Percentiles rank a stretch among this genome's conserved stretches.
phyloP scores from a whole-genome alignment of 768 basidiomycete species.

The Sporobolomyces phaffii region DNA sequence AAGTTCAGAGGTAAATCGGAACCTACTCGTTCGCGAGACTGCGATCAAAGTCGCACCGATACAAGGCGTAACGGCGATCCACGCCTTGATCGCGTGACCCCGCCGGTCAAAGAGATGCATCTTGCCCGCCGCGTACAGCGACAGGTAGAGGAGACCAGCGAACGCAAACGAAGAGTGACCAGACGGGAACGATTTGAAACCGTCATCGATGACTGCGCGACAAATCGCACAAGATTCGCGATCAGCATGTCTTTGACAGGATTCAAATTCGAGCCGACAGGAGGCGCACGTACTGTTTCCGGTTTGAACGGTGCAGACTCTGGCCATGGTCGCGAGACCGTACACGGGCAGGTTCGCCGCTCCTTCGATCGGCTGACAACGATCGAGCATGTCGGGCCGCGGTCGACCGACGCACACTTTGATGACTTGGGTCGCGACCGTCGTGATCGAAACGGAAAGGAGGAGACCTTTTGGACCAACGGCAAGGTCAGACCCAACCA shows the following conservation, averaged over 20 bases:
- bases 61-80: conserved; percentile 73
- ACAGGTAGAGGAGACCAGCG: conserved; percentile 81
- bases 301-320: conserved; percentile 62
- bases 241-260: too few species aligned
- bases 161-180: conserved; percentile 59
- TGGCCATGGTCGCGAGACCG: conserved; percentile 61
- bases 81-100: conserved; percentile 61
- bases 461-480: too few species aligned
- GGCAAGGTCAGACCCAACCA: too few species aligned
- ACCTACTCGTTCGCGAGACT: conserved; percentile 82
- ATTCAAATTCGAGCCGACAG: too few species aligned
- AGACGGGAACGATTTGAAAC: conserved; percentile 34
- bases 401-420: conserved; percentile 68
- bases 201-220: conserved; percentile 20
- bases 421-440: conserved; percentile 60
- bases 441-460: conserved; percentile 70
- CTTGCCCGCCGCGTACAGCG: conserved; percentile 85
- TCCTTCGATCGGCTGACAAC: conserved; percentile 47
- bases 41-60: conserved; percentile 58
- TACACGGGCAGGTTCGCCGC: conserved; percentile 60
- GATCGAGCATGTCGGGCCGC: conserved; percentile 55
- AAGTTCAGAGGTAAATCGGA: conserved; percentile 54
- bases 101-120: conserved; percentile 74
- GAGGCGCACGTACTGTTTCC: background rate
- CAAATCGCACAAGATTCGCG: too few species aligned